Evolutionary conservation across 2,329 filamentous ascomycete genomes (phyloP).

Genomic region (Apiospora sp.): DNA sequence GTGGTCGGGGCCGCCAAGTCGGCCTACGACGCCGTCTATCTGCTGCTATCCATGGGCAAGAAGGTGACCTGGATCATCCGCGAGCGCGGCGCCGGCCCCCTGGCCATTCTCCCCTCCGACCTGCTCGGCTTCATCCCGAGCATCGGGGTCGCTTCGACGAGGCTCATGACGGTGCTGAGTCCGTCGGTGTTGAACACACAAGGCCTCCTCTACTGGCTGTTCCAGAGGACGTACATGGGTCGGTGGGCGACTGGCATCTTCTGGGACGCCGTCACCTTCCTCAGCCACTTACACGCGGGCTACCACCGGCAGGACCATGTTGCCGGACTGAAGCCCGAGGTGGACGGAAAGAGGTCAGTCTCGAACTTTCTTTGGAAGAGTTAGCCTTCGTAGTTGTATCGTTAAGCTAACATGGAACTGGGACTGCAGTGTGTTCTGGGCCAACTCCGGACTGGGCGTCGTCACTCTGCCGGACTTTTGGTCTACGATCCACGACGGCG

Average conservation of each 20-base stretch:
- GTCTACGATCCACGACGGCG: conserved; percentile 26
- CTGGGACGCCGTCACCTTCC: conserved; percentile 24
- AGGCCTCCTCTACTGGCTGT: conserved; percentile 20
- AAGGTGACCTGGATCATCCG: conserved; percentile 32
- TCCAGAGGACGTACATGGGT: conserved; percentile 26
- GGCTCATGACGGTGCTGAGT: conserved; percentile 30
- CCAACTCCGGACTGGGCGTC: conserved; percentile 27
- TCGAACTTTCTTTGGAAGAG: too few relatives aligned
- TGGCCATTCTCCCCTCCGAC: conserved; percentile 30
- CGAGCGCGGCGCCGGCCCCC: conserved; percentile 27
- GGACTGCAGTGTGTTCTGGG: conserved; percentile 28
- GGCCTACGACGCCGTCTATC: conserved; percentile 31
- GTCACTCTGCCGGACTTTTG: conserved; percentile 31
- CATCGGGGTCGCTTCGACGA: conserved; percentile 24
- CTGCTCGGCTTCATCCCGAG: conserved; percentile 25
- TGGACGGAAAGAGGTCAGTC: conserved; percentile 22
- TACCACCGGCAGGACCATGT: conserved; percentile 15
- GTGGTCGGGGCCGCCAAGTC: conserved; percentile 31
- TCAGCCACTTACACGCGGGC: conserved; percentile 23
- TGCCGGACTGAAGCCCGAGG: conserved; percentile 24
- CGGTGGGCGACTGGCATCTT: conserved; percentile 23
- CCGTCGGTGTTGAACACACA: conserved; percentile 29
- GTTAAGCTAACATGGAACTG: background rate
- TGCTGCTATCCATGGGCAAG: conserved; percentile 28
- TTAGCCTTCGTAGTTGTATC: too few relatives aligned